phyloP scores from a whole-genome alignment of 176 grass and related monocot species.

The Zoysia pacifica region DNA sequence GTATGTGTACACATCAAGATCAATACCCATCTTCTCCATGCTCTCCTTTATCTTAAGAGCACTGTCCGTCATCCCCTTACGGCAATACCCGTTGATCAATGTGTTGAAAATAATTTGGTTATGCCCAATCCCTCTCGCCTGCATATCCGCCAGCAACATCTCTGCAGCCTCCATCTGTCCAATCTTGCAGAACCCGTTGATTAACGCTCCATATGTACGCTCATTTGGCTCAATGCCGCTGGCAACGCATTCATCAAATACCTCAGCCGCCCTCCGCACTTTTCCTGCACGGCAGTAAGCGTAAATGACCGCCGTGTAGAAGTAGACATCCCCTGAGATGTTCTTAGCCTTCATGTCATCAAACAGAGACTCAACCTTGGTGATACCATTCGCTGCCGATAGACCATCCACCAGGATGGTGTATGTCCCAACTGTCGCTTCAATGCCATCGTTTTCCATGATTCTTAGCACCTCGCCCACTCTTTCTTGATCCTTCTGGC shows the following conservation, averaged over 20 bases:
- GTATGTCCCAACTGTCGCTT: slow-evolving; percentile 48
- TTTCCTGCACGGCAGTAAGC: slow-evolving; percentile 65
- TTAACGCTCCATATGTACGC: slow-evolving; percentile 57
- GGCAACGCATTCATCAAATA: slow-evolving; percentile 73
- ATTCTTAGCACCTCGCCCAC: slow-evolving; percentile 42
- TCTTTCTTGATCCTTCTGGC: slow-evolving; percentile 27
- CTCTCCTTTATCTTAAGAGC: slow-evolving; percentile 58
- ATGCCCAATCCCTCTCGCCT: slow-evolving; percentile 48
- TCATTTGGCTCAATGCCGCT: slow-evolving; percentile 62
- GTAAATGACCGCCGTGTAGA: slow-evolving; percentile 66
- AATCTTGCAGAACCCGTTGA: slow-evolving; percentile 92
- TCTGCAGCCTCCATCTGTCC: slow-evolving; percentile 73
- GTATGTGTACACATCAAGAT: slow-evolving; percentile 74
- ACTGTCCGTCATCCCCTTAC: slow-evolving; percentile 55
- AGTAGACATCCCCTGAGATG: slow-evolving; percentile 53
- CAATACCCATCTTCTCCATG: slow-evolving; percentile 71
- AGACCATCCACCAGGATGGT: slow-evolving; percentile 58
- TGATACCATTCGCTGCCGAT: slow-evolving; percentile 27
- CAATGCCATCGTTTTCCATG: slow-evolving; percentile 42
- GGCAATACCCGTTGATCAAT: slow-evolving; percentile 79
- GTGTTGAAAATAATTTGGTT: slow-evolving; percentile 85
- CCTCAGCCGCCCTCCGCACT: slow-evolving; percentile 61
- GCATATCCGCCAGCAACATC: slow-evolving; percentile 73
- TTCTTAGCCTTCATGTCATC: slow-evolving; percentile 54
- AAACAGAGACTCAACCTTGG: slow-evolving; percentile 56